A percentile compares a stretch with the other conserved stretches of the same genome.
Evolutionary conservation across 176 grass and related monocot genomes (phyloP).

Genomic region (Paspalum notatum): DNA sequence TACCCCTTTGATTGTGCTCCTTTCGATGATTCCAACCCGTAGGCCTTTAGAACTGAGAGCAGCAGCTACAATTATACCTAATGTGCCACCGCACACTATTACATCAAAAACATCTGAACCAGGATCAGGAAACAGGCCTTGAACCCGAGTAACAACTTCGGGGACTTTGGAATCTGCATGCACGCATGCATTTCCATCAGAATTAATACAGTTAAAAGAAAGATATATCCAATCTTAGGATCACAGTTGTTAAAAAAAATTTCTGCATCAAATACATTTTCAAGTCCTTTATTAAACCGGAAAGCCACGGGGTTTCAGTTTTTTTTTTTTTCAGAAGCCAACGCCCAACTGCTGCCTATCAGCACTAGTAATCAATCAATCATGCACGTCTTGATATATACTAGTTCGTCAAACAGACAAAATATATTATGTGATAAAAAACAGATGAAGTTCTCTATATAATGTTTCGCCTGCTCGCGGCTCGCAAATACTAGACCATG

Average conservation of each 20-base stretch:
- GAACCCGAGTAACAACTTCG: constrained; percentile 65
- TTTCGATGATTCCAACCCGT: constrained; percentile 83
- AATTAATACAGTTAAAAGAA: constrained; percentile 7
- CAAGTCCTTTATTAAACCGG: constrained; percentile 13
- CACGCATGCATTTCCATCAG: constrained; percentile 31
- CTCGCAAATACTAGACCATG: constrained; percentile 67
- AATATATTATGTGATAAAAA: neutral
- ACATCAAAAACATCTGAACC: constrained; percentile 65
- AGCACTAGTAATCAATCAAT: constrained; percentile 18
- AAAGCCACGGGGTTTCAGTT: neutral
- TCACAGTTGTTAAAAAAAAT: neutral
- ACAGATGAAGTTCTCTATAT: neutral
- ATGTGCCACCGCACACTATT: constrained; percentile 90
- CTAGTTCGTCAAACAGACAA: neutral
- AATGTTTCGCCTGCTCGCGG: constrained; percentile 36
- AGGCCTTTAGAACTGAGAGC: constrained; percentile 87
- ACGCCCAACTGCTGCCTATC: neutral
- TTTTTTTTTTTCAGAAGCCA: neutral
- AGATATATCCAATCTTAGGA: neutral
- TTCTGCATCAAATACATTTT: constrained; percentile 2
- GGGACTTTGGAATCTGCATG: constrained; percentile 63
- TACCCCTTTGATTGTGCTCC: constrained; percentile 95
- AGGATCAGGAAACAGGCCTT: constrained; percentile 46
- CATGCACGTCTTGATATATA: neutral
- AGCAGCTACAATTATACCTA: constrained; percentile 94